Base-by-base conservation (phyloP, 2,329 filamentous ascomycete species). In the Scolecobasidium constrictum region DNA sequence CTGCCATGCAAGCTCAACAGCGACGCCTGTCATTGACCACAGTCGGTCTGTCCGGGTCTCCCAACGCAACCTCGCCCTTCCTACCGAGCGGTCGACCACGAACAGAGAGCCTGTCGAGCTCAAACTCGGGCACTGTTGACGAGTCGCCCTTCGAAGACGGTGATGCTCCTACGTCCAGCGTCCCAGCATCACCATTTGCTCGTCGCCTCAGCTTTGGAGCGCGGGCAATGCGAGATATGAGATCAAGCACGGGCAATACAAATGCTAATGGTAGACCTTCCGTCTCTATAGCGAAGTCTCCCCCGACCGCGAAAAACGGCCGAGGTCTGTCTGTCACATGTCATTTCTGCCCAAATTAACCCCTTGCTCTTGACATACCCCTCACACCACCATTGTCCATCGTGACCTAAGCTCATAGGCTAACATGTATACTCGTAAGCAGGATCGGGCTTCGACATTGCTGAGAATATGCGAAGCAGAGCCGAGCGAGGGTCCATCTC, bases 361-460 rank as follows among this genome's bases (percentile, higher is more conserved):
- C 16, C 28, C 17, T 19, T 46, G 22, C 38, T 40, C 15, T 20
- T 18, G n/a, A 38, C 38, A 26, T 28, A 17, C 22, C 28, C 4
- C 13, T 28, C 33, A 11, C 16, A 23, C 28, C 38, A 35, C 18
- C 7, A 12, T 15, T n/a, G n/a, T n/a, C n/a, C n/a, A n/a, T 9
- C 16, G 18, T 15, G 15, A 52, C 45, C 15, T 33, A 52, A 46
- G 66, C 78, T 66, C 70, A 63, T 62, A 68, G 74, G 78, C 79
- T 83, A 75, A 83, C 78, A 44, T 53, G n/a, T n/a, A 66, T 65
- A 67, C 62, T 56, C 63, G 65, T 68, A 75, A 65, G 66, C 77
- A 88, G 83, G 86, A 73, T 86, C 92, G 73, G 86, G 85, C 63
- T 94, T 93, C 75, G 94, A 94, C 67, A 94, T 90, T 83, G 86